Percentiles rank a stretch among this genome's conserved stretches.
These are phyloP conservation scores for Rhodotorula paludigena DNA, from an alignment of 768 basidiomycete genomes.

Conservation along the genomic window DNA sequence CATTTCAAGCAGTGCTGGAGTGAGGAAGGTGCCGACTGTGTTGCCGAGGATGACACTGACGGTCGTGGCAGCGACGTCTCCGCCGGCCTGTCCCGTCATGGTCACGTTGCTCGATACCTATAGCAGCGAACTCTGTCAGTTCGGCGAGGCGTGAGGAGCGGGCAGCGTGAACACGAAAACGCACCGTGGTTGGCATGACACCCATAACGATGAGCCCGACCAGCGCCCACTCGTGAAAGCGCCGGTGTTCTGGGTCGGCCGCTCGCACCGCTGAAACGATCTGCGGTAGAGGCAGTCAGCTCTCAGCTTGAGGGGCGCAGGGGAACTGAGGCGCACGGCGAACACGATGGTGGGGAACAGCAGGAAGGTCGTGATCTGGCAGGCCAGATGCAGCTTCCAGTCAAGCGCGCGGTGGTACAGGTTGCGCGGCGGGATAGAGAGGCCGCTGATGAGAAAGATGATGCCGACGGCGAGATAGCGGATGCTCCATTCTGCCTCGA, in stretches of 20 bases:
- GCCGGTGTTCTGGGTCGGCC: slow-evolving; percentile 34
- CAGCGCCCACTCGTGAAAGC: slow-evolving; percentile 41
- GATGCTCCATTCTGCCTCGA: slow-evolving; percentile 42
- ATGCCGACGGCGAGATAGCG: slow-evolving; percentile 44
- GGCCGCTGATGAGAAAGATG: slow-evolving; percentile 45
- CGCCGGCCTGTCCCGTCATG: slow-evolving; percentile 45
- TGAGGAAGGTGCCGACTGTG: slow-evolving; percentile 45
- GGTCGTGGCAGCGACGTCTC: slow-evolving; percentile 45
- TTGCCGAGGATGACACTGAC: slow-evolving; percentile 45
- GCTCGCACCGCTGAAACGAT: slow-evolving; percentile 37
- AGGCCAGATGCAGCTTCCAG: slow-evolving; percentile 44
- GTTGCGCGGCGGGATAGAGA: slow-evolving; percentile 43
- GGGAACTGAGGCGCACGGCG: slow-evolving; percentile 29
- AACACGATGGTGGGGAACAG: slow-evolving; percentile 45
- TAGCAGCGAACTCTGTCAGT: no score
- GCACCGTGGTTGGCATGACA: background rate
- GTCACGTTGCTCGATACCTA: slow-evolving; percentile 43
- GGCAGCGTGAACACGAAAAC: background rate
- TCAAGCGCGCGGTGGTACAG: slow-evolving; percentile 39
- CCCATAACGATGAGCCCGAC: slow-evolving; percentile 45
- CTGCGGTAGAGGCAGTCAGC: background rate
- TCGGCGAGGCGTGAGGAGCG: no score
- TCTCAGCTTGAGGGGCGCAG: background rate
- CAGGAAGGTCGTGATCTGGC: slow-evolving; percentile 44
- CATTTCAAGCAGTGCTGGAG: slow-evolving; percentile 42